Evolutionary conservation across 2,329 filamentous ascomycete genomes (phyloP).

Genomic region (Penicillium sp.): DNA sequence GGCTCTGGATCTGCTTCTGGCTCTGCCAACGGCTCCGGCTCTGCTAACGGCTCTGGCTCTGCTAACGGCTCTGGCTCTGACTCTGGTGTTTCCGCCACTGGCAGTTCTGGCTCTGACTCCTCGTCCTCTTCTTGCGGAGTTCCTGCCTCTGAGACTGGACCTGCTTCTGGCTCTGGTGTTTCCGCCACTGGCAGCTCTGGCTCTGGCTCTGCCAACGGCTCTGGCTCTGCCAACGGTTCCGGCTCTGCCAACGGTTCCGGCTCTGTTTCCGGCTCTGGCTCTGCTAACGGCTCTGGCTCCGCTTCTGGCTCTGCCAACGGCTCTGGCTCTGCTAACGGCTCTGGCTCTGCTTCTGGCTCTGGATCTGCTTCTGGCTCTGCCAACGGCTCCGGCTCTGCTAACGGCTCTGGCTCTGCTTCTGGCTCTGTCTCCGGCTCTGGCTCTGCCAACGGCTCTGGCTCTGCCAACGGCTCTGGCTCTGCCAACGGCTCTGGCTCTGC

Average conservation of each 20-base stretch:
- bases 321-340: constrained; percentile 4
- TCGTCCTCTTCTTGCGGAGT: constrained; percentile 13
- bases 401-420: constrained; percentile 2
- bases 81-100: constrained; percentile 1
- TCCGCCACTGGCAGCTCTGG: constrained; percentile 7
- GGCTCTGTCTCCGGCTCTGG: constrained; percentile 8
- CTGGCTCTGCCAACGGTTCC: background rate
- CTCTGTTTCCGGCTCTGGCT: background rate
- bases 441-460: background rate
- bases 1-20: constrained; percentile 14
- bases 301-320: background rate
- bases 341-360: background rate
- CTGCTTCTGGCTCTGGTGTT: constrained; percentile 6
- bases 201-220: constrained; percentile 1
- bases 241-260: background rate
- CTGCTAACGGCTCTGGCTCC: background rate
- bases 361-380: constrained; percentile 10
- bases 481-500: constrained; percentile 5
- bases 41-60: constrained; percentile 1
- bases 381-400: background rate
- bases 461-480: constrained; percentile 1
- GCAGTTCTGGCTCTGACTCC: background rate
- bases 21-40: background rate
- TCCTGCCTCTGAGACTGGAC: constrained; percentile 8
- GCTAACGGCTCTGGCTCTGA: background rate